Conservation (phyloP, 345 rosid genomes). For the Eucalyptus cloeziana region DNA sequence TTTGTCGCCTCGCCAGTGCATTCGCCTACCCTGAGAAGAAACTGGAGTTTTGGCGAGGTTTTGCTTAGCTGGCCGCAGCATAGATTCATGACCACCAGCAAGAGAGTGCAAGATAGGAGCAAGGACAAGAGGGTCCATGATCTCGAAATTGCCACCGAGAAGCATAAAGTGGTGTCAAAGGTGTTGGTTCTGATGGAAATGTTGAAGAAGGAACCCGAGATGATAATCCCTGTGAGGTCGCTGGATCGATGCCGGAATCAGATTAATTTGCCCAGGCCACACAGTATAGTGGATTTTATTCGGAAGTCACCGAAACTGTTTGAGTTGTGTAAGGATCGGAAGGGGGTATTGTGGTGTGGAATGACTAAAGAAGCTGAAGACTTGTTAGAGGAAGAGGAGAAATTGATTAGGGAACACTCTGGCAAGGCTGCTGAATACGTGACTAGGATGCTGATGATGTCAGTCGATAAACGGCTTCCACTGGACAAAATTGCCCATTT, state of each 20-base stretch:
- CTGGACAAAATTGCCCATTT: slow-evolving; percentile 62
- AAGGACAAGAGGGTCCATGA: not conserved
- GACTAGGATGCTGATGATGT: slow-evolving; percentile 79
- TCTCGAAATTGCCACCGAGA: not conserved
- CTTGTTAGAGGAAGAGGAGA: slow-evolving; percentile 52
- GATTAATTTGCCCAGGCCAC: slow-evolving; percentile 59
- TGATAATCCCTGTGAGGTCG: slow-evolving; percentile 47
- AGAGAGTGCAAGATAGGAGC: not conserved
- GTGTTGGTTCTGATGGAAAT: slow-evolving; percentile 39
- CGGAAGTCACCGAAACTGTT: slow-evolving; percentile 66
- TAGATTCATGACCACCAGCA: not conserved
- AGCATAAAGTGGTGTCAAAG: not conserved
- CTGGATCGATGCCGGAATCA: slow-evolving; percentile 40
- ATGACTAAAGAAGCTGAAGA: slow-evolving; percentile 53
- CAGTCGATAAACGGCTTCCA: slow-evolving; percentile 42
- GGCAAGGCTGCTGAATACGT: slow-evolving; percentile 66
- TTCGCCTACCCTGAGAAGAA: not conserved
- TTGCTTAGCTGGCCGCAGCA: not conserved
- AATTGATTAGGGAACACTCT: slow-evolving; percentile 44
- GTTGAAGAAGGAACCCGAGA: slow-evolving; percentile 58
- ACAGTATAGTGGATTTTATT: slow-evolving; percentile 53
- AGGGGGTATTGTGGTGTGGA: slow-evolving; percentile 75
- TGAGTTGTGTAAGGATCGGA: slow-evolving; percentile 65
- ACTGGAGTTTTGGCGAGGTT: not conserved
- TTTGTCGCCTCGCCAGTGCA: fast-evolving